Conservation (phyloP, 371 early-diverging fungal species). For the Lichtheimia ramosa region DNA sequence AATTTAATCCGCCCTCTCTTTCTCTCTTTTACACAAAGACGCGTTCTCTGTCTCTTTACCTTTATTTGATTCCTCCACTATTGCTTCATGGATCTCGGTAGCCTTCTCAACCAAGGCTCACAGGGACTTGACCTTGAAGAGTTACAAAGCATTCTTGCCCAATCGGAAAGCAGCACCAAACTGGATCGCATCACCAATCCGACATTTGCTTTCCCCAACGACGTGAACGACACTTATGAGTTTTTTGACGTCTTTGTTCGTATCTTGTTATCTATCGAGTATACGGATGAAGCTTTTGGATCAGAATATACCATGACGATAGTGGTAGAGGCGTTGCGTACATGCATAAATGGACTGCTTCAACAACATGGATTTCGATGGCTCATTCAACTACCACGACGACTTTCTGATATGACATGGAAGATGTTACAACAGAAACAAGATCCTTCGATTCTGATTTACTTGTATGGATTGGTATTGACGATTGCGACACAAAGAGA, state of each 20-base stretch:
- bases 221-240: constrained; percentile 20
- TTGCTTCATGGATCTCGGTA: constrained; percentile 36
- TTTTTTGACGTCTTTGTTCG: constrained; percentile 41
- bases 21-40: too few relatives aligned
- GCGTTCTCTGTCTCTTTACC: neutral
- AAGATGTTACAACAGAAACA: constrained; percentile 10
- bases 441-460: constrained; percentile 29
- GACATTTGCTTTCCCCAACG: constrained; percentile 22
- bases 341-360: constrained; percentile 31
- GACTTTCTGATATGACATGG: constrained; percentile 29
- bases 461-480: constrained; percentile 37
- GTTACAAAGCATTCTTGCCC: constrained; percentile 15
- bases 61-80: neutral
- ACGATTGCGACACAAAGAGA: constrained; percentile 18
- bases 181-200: constrained; percentile 26
- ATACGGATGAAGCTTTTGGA: constrained; percentile 24
- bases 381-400: constrained; percentile 26
- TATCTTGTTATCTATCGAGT: constrained; percentile 26
- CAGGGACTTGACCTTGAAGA: constrained; percentile 18
- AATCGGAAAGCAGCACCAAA: constrained; percentile 16
- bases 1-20: too few relatives aligned
- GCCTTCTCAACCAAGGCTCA: constrained; percentile 29
- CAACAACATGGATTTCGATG: constrained; percentile 24
- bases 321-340: constrained; percentile 29
- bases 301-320: constrained; percentile 24